Evolutionary conservation across 192 early-diverging fungal genomes (phyloP).

Genomic region (Rhizophagus sp.): DNA sequence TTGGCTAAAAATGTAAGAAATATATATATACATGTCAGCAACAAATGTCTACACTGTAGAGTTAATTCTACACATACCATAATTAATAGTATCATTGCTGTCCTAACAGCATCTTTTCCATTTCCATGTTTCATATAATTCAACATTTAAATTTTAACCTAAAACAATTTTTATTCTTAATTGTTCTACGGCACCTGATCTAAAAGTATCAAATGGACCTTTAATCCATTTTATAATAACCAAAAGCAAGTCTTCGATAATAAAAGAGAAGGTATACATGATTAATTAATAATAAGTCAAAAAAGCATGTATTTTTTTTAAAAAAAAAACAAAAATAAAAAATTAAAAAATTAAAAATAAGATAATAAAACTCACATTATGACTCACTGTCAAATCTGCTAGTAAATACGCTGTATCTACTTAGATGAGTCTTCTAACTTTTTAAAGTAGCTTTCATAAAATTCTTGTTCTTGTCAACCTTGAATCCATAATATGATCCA

Average conservation of each 20-base stretch:
- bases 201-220: conserved; percentile 92
- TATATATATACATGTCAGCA: too few relatives aligned
- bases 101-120: too few relatives aligned
- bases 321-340: background rate
- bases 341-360: background rate
- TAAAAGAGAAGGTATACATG: conserved; percentile 23
- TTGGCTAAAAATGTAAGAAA: too few relatives aligned
- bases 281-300: background rate
- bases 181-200: conserved; percentile 94
- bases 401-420: conserved; percentile 37
- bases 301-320: background rate
- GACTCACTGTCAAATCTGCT: conserved; percentile 48
- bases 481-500: conserved; percentile 55
- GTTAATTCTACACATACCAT: too few relatives aligned
- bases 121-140: too few relatives aligned
- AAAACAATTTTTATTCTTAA: conserved; percentile 55
- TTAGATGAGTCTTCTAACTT: too few relatives aligned
- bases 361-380: conserved; percentile 31
- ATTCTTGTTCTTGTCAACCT: conserved; percentile 48
- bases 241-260: conserved; percentile 94
- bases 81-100: too few relatives aligned
- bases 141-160: too few relatives aligned
- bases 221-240: conserved; percentile 85
- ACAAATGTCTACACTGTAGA: too few relatives aligned
- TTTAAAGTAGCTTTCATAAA: too few relatives aligned